These are phyloP conservation scores for Silene noctiflora DNA, from an alignment of 179 eudicot species.

Conservation along the genomic window DNA sequence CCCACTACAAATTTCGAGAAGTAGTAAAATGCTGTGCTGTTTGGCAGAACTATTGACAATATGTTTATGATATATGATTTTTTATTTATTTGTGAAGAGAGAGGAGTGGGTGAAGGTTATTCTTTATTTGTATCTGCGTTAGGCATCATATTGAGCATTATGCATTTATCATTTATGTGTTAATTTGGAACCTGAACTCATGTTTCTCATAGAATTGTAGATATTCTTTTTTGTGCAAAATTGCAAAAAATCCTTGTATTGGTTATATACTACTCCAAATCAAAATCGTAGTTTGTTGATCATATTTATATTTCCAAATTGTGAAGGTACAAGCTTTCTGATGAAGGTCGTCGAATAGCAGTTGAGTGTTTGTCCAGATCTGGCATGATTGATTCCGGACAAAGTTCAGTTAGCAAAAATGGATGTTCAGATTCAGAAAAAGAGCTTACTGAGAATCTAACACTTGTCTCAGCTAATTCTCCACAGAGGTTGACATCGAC, in stretches of 20 bases:
- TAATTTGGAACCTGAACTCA: background rate
- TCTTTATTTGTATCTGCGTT: too few relatives aligned
- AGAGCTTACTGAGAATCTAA: conserved; percentile 31
- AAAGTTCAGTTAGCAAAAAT: conserved; percentile 22
- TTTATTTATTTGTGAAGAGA: too few relatives aligned
- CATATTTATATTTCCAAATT: conserved; percentile 7
- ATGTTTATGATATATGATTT: too few relatives aligned
- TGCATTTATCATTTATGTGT: background rate
- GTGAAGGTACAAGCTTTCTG: conserved; percentile 80
- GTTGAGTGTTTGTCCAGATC: conserved; percentile 76
- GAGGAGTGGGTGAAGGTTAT: too few relatives aligned
- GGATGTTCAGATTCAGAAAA: conserved; percentile 25
- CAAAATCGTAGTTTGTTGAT: background rate
- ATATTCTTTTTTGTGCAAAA: background rate
- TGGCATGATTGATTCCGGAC: conserved; percentile 48
- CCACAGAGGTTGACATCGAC: conserved; percentile 25
- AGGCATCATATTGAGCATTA: background rate
- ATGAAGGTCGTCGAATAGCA: conserved; percentile 68
- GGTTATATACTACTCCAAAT: background rate
- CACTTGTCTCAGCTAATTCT: conserved; percentile 29
- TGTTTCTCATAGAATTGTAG: background rate
- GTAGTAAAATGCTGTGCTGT: background rate
- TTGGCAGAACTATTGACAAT: background rate
- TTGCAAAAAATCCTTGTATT: background rate
- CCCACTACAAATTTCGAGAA: background rate